phyloP scores from a whole-genome alignment of 345 rosid species.

The Populus ilicifolia region DNA sequence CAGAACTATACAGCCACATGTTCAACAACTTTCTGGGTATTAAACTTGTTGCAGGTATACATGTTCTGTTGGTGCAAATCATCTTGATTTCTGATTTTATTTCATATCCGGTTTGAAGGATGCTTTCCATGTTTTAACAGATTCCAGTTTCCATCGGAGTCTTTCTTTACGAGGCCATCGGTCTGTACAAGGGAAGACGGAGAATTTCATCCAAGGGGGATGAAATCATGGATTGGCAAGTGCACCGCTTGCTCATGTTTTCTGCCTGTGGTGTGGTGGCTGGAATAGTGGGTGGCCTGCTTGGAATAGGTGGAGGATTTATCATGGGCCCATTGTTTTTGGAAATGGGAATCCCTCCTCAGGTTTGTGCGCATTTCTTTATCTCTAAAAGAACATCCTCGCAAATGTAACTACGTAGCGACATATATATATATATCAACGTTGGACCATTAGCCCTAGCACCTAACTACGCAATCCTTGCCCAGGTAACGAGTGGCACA shows the following conservation, averaged over 20 bases:
- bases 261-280: constrained; percentile 3
- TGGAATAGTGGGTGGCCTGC: background rate
- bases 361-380: background rate
- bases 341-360: constrained; percentile 11
- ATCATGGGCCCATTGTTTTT: constrained; percentile 3
- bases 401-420: too few species aligned
- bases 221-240: background rate
- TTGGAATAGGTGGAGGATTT: constrained; percentile 9
- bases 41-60: background rate
- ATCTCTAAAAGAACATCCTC: background rate
- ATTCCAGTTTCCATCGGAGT: background rate
- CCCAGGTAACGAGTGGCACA: background rate
- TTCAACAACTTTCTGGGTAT: constrained; percentile 1
- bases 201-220: background rate
- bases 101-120: background rate
- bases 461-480: background rate
- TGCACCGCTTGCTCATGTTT: background rate
- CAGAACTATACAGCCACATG: background rate
- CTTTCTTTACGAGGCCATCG: constrained; percentile 3
- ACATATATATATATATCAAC: too few species aligned
- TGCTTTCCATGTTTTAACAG: background rate
- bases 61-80: background rate
- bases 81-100: too few species aligned
- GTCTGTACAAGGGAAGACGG: background rate
- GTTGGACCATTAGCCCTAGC: background rate